These are phyloP conservation scores for Colletotrichum chlorophyti DNA, from an alignment of 2,329 filamentous ascomycete genomes.

Conservation along the genomic window DNA sequence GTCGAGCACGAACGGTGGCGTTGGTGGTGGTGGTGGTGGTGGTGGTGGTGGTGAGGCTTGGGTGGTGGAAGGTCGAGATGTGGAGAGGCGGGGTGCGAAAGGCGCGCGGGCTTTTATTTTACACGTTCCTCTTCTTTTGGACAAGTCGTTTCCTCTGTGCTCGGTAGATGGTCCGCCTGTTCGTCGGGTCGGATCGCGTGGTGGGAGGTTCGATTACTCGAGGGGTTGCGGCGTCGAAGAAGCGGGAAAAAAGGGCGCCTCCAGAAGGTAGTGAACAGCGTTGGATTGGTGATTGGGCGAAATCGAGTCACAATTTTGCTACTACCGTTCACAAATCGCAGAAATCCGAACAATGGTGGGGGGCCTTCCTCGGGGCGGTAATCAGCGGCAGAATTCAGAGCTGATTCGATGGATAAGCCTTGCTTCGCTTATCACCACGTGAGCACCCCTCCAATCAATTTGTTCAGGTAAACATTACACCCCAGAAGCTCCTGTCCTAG, in stretches of 20 bases:
- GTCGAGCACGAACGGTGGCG: slow-evolving; percentile 25
- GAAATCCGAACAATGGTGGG: slow-evolving; percentile 44
- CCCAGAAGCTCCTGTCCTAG: slow-evolving; percentile 14
- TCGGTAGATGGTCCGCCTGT: slow-evolving; percentile 12
- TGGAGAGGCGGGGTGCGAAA: slow-evolving; percentile 39
- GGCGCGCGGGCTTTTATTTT: slow-evolving; percentile 32
- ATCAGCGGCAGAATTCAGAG: slow-evolving; percentile 38
- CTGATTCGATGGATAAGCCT: slow-evolving; percentile 19
- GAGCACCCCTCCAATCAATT: slow-evolving; percentile 28
- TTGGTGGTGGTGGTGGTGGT: slow-evolving; percentile 26
- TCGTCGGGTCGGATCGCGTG: slow-evolving; percentile 8
- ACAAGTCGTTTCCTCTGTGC: slow-evolving; percentile 26
- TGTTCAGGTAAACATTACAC: slow-evolving; percentile 24
- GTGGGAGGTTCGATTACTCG: slow-evolving; percentile 7
- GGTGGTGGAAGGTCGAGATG: slow-evolving; percentile 30
- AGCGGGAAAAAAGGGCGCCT: slow-evolving; percentile 5
- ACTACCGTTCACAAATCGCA: slow-evolving; percentile 39
- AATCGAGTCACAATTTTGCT: slow-evolving; percentile 52
- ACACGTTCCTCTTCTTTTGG: slow-evolving; percentile 10
- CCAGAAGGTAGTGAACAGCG: slow-evolving; percentile 8
- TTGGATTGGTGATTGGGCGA: slow-evolving; percentile 33
- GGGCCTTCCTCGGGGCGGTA: slow-evolving; percentile 44
- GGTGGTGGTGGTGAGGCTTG: slow-evolving; percentile 27
- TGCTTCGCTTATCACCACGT: slow-evolving; percentile 27
- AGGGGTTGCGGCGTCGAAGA: slow-evolving; percentile 11